These are phyloP conservation scores for Penicillium macrosclerotiorum DNA, from an alignment of 495 filamentous ascomycete species.

Conservation along the genomic window DNA sequence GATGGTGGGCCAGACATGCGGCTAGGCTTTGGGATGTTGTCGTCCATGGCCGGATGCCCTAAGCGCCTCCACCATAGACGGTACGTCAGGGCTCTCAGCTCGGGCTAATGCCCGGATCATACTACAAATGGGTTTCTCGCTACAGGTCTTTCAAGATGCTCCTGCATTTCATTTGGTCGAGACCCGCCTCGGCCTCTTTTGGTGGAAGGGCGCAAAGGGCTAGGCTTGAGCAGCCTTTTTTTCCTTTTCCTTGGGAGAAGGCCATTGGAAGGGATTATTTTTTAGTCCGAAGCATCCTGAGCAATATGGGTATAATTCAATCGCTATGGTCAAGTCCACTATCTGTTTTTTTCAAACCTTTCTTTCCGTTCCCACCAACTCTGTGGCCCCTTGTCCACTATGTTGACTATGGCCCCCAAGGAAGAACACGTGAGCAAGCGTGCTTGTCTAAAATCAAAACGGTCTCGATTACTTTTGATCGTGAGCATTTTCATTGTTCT, in stretches of 20 bases:
- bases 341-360: slow-evolving; percentile 15
- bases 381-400: slow-evolving; percentile 5
- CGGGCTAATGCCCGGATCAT: slow-evolving; percentile 7
- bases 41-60: slow-evolving; percentile 11
- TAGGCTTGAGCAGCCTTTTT: slow-evolving; percentile 2
- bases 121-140: slow-evolving; percentile 8
- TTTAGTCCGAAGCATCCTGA: slow-evolving; percentile 3
- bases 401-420: slow-evolving; percentile 22
- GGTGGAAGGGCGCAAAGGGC: slow-evolving; percentile 1
- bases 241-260: slow-evolving; percentile 2
- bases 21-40: slow-evolving; percentile 17
- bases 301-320: slow-evolving; percentile 8
- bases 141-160: slow-evolving; percentile 19
- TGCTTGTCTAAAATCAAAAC: slow-evolving; percentile 26
- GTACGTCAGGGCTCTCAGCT: slow-evolving; percentile 13
- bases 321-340: slow-evolving; percentile 19
- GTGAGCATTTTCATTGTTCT: slow-evolving; percentile 29
- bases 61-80: slow-evolving; percentile 11
- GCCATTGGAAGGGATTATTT: too few relatives aligned
- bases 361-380: slow-evolving; percentile 15
- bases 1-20: slow-evolving; percentile 22
- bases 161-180: slow-evolving; percentile 18
- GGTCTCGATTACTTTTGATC: slow-evolving; percentile 28
- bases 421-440: slow-evolving; percentile 42
- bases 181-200: slow-evolving; percentile 18